Base-by-base conservation (phyloP, 768 basidiomycete species). In the Sutorius australiensis region DNA sequence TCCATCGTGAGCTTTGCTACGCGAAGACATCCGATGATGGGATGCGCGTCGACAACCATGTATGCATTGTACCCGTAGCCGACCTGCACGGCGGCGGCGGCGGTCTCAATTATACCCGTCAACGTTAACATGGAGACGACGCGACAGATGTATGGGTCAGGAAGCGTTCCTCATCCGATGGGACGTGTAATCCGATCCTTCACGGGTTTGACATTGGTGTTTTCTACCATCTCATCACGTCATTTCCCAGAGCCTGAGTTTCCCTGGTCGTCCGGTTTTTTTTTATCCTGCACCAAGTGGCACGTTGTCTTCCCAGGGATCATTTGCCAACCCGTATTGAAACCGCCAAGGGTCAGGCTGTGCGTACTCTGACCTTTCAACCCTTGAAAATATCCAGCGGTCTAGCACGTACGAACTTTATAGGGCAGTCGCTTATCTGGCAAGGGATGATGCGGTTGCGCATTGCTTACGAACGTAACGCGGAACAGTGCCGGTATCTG, bases 31-130 rank as follows among this genome's bases (percentile, higher is more conserved):
- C 32, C 30, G 59, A 32, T 27, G 24, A 14, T 8, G 46, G 16
- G 28, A 19, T 1, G 11, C 36, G 31, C 10, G 16, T 17, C 19
- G 44, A 40, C 46, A 17, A 24, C 24, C 24, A 24, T 32, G 39
- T n/a, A 24, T 36, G 38, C 21, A 17, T 21, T 13, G 3, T 17
- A 19, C n/a, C 24, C 16, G 21, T 19, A 21, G 33, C 54, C 43
- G 40, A 38, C 34, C 16, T 14, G 27, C 32, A 12, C 28, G 31
- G 36, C n/a, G 34, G 6, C 13, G 4, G 56, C 45, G 60, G 55
- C 46, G 42, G 39, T 46, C 34, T 52, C 36, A 37, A 40, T 53
- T 39, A 31, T 31, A 54, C 38, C 43, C 54, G 56, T 54, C 53
- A 53, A 33, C 48, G 27, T 40, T 44, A 28, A 31, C 14, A 16